Base-by-base conservation (phyloP, 352 stramenopile genomes). In the Phytopythium oedochilum region DNA sequence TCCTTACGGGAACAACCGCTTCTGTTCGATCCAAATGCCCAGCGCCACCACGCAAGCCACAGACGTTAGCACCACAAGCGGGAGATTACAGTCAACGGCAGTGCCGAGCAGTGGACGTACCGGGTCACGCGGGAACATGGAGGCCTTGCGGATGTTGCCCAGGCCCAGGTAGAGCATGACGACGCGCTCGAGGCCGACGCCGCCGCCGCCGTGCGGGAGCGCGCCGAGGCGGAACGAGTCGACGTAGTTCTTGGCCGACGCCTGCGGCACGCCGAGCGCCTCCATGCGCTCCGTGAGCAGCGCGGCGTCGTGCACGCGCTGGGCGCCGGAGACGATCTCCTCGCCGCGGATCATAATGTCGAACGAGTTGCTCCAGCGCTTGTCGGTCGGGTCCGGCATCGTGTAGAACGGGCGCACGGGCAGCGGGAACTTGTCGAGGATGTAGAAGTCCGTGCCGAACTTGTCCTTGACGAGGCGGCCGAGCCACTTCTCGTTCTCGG, bases 381-480 rank as follows among this genome's bases (percentile, higher is more conserved):
- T 77, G 83, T 99, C 91, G 25, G 91, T 89, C 47, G 96, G 95
- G 78, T 98, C 92, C 12, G 97, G 97, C 97, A 99, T 99, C 48
- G 97, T 99, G 86, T 99, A 99, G 77, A 99, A 99, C 55, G 97
- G 97, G 72, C 97, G 89, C 61, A 99, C 96, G 25, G 83, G 67
- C n/a, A 99, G 69, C 31, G 97, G 97, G 83, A 99, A 99, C 84
- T 99, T 99, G 90, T 99, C 97, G 73, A 99, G 92, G 56, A 99
- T 99, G 85, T 98, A 99, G 70, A 99, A 99, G 78, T 99, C 97
- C 58, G 97, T 99, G 52, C 92, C 89, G 70, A 99, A 99, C 83
- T 99, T 99, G 52, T 97, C 91, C 68, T 96, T 96, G 17, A 99
- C 94, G 40, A 97, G 81, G 45, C 83, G 73, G 53, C 96, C 96